Conservation (phyloP, 2,329 filamentous ascomycete genomes). For the Fusarium illudens region DNA sequence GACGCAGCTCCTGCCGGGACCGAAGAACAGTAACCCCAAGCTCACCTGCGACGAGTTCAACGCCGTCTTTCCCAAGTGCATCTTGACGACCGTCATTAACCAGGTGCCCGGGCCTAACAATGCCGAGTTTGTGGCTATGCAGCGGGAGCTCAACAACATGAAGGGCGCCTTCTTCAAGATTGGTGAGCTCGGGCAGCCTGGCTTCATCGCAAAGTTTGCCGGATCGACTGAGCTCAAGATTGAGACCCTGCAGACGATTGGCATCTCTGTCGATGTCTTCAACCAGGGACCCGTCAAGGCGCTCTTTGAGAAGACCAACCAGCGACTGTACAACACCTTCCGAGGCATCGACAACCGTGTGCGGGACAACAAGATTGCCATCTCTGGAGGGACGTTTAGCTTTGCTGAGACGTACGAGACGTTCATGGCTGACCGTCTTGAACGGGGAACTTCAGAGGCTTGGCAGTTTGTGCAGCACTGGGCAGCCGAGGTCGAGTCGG, state of each 20-base stretch:
- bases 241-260: constrained; percentile 1
- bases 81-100: not conserved
- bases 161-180: constrained; percentile 16
- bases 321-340: constrained; percentile 12
- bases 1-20: not conserved
- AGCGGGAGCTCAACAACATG: constrained; percentile 1
- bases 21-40: not conserved
- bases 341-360: constrained; percentile 1
- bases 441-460: not conserved
- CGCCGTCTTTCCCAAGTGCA: not conserved
- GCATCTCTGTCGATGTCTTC: constrained; percentile 5
- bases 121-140: constrained; percentile 8
- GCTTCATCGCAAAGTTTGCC: not conserved
- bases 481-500: not conserved
- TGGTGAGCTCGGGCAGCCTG: not conserved
- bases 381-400: not conserved
- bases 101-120: not conserved
- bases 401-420: constrained; percentile 3
- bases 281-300: not conserved
- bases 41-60: constrained; percentile 13
- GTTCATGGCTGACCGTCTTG: constrained; percentile 5
- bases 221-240: not conserved
- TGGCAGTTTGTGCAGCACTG: constrained; percentile 12
- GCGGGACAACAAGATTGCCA: not conserved
- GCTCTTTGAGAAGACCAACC: constrained; percentile 9